Percentiles rank a stretch among this genome's conserved stretches.
These are phyloP conservation scores for Ophiorrhiza pumila DNA, from an alignment of 257 asterid genomes.

Conservation along the genomic window DNA sequence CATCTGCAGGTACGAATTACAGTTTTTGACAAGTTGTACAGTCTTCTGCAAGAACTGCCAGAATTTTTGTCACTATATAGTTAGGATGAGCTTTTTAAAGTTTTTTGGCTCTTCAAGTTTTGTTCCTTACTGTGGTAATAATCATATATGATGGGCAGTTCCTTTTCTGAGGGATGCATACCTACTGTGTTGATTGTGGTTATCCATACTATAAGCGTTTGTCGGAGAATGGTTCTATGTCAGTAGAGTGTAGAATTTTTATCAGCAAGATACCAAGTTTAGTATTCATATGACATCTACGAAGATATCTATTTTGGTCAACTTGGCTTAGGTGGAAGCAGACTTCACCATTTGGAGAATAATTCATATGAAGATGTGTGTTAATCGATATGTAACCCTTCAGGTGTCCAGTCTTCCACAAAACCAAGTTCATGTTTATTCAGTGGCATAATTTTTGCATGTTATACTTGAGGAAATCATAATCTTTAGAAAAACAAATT, in stretches of 20 bases:
- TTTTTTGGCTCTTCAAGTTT: background rate
- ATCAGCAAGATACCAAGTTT: background rate
- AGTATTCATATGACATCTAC: background rate
- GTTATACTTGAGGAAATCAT: background rate
- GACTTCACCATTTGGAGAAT: too few species aligned
- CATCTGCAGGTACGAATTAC: conserved; percentile 60
- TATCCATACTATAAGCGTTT: background rate
- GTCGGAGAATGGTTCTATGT: background rate
- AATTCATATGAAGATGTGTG: background rate
- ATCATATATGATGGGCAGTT: background rate
- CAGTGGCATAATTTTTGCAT: background rate
- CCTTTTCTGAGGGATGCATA: background rate
- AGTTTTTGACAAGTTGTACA: background rate
- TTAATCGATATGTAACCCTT: conserved; percentile 2
- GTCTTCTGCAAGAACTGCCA: background rate
- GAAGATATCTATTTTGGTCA: background rate
- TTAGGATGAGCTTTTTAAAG: background rate
- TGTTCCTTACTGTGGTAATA: background rate
- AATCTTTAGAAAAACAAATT: background rate
- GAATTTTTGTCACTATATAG: background rate
- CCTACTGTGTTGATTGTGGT: background rate
- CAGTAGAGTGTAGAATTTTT: background rate
- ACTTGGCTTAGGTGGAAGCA: background rate
- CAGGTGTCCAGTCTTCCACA: background rate
- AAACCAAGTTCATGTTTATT: background rate